A percentile compares a stretch with the other conserved stretches of the same genome.
phyloP scores from a whole-genome alignment of 345 rosid species.

The Lagerstroemia speciosa region DNA sequence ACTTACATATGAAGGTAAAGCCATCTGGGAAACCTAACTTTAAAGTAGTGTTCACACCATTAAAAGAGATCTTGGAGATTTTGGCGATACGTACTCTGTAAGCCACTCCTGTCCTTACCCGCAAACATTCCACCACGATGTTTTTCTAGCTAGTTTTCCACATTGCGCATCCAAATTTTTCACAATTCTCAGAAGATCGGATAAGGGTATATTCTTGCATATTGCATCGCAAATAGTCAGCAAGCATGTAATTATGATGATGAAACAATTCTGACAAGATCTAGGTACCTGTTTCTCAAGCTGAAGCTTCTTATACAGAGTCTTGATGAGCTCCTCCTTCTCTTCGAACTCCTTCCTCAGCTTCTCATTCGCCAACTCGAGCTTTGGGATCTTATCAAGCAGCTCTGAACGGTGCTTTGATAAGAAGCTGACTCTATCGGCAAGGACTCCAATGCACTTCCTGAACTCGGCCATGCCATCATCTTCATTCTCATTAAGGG shows the following conservation, averaged over 20 bases:
- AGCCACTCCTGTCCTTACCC: too few species aligned
- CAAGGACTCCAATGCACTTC: conserved; percentile 60
- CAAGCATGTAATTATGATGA: too few species aligned
- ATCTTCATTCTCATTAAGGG: conserved; percentile 60
- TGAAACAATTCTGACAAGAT: not conserved
- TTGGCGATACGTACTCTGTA: too few species aligned
- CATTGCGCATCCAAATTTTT: not conserved
- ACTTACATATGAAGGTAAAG: too few species aligned
- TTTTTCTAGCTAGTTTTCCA: too few species aligned
- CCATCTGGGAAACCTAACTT: too few species aligned
- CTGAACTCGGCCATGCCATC: conserved; percentile 63
- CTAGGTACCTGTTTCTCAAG: conserved; percentile 83
- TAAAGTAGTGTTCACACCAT: too few species aligned
- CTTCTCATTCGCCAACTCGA: conserved; percentile 63
- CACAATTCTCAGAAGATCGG: not conserved
- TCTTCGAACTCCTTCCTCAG: conserved; percentile 73
- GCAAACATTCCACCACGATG: too few species aligned
- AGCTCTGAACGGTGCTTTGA: conserved; percentile 66
- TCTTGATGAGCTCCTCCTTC: conserved; percentile 68
- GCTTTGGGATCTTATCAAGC: conserved; percentile 56
- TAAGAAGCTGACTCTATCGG: conserved; percentile 75
- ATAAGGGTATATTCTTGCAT: too few species aligned
- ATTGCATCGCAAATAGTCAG: too few species aligned
- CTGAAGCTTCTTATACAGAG: conserved; percentile 78
- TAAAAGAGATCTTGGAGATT: too few species aligned